Percentiles rank a stretch among this genome's conserved stretches.
phyloP scores from a whole-genome alignment of 129 eudicot species.

The Gnaphalium uliginosum region DNA sequence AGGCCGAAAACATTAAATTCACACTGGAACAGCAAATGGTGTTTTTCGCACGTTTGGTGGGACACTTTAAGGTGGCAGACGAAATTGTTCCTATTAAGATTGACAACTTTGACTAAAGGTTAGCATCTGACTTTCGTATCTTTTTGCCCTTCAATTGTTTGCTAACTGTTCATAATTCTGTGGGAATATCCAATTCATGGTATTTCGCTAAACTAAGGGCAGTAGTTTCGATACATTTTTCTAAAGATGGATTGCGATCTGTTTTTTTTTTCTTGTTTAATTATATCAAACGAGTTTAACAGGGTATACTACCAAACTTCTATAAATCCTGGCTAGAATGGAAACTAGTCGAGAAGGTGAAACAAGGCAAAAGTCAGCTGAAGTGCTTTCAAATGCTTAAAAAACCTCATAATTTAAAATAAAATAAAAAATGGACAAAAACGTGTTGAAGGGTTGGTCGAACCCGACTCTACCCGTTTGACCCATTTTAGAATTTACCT shows the following conservation, averaged over 20 bases:
- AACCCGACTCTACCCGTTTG: not conserved
- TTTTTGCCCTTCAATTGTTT: not conserved
- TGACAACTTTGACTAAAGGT: slow-evolving; percentile 72
- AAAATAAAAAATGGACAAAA: too few species aligned
- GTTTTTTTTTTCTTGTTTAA: not conserved
- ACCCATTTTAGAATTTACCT: not conserved
- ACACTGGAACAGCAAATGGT: slow-evolving; percentile 97
- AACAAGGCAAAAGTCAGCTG: not conserved
- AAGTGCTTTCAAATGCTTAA: not conserved
- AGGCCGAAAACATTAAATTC: slow-evolving; percentile 98
- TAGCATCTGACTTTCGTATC: not conserved
- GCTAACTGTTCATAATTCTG: not conserved
- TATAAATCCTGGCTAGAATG: not conserved
- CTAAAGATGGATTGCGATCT: not conserved
- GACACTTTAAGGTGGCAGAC: slow-evolving; percentile 80
- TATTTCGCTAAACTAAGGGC: not conserved
- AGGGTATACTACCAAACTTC: too few species aligned
- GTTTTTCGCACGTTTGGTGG: slow-evolving; percentile 89
- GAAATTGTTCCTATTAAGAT: slow-evolving; percentile 67
- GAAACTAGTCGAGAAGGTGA: not conserved
- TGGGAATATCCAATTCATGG: not conserved
- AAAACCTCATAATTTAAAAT: not conserved
- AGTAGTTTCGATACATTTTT: too few species aligned
- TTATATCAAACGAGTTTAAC: too few species aligned
- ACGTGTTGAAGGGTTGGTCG: not conserved